These are phyloP conservation scores for Uronychia setigera DNA, from an alignment of 73 alveolate species.

Conservation along the genomic window DNA sequence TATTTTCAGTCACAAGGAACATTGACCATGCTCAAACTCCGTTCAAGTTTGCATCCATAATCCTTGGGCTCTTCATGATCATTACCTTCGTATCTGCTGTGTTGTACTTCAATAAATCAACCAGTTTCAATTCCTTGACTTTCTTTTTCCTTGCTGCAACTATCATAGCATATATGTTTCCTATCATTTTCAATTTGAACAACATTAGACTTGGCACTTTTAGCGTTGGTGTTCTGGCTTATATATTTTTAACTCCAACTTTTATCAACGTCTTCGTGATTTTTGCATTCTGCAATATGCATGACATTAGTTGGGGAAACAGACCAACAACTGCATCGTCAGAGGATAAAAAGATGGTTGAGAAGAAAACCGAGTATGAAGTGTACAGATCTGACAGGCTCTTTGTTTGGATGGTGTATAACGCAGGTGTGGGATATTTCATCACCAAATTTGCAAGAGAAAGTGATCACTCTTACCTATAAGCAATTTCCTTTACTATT, in stretches of 20 bases:
- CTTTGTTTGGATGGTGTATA: not conserved
- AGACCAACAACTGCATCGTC: conserved; percentile 37
- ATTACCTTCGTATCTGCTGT: not conserved
- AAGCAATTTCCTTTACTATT: no score
- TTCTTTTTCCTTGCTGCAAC: not conserved
- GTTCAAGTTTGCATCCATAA: not conserved
- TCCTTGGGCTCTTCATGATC: conserved; percentile 13
- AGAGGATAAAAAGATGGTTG: not conserved
- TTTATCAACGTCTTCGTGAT: conserved; percentile 61
- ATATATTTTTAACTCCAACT: conserved; percentile 52
- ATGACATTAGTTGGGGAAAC: conserved; percentile 75
- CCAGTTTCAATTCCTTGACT: not conserved
- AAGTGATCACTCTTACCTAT: no score
- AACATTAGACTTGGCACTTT: not conserved
- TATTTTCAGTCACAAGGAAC: not conserved
- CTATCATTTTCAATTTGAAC: conserved; percentile 1
- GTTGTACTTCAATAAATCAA: not conserved
- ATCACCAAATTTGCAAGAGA: not conserved
- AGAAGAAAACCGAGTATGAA: not conserved
- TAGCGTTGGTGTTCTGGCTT: conserved; percentile 36
- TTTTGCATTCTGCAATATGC: conserved; percentile 67
- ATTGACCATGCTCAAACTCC: conserved; percentile 5
- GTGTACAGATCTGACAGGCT: not conserved
- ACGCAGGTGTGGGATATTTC: not conserved
- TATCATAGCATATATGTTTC: conserved; percentile 1